Evolutionary conservation across 1,284 basidiomycete genomes (phyloP).

Genomic region (Laetiporus sulphureus): DNA sequence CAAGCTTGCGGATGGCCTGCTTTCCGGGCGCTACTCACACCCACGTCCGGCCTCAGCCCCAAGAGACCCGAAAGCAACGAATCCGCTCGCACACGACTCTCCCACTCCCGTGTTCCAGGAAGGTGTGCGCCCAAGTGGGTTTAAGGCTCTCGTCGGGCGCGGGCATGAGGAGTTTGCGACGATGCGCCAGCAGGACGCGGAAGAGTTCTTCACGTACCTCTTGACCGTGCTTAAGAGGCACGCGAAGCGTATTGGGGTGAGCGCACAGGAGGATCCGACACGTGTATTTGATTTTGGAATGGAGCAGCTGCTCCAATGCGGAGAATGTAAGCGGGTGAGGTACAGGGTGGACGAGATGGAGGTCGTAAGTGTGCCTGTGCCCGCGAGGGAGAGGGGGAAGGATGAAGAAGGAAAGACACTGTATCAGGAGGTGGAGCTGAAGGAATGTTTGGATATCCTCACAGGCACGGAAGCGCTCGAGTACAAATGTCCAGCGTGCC

Average conservation of each 20-base stretch:
- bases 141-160: slow-evolving; percentile 88
- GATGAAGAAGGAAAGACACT: slow-evolving; percentile 54
- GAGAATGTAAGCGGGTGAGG: slow-evolving; percentile 79
- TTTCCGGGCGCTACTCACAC: slow-evolving; percentile 88
- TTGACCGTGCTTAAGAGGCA: slow-evolving; percentile 66
- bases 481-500: slow-evolving; percentile 59
- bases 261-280: slow-evolving; percentile 44
- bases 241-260: slow-evolving; percentile 45
- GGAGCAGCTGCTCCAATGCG: slow-evolving; percentile 85
- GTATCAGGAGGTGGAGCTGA: slow-evolving; percentile 69
- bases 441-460: slow-evolving; percentile 62
- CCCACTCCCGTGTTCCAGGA: slow-evolving; percentile 72
- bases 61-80: slow-evolving; percentile 22
- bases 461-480: slow-evolving; percentile 69
- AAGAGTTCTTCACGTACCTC: slow-evolving; percentile 89
- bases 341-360: slow-evolving; percentile 82
- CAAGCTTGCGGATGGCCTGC: slow-evolving; percentile 89
- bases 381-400: slow-evolving; percentile 49
- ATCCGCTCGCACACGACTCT: slow-evolving; percentile 32
- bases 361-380: slow-evolving; percentile 75
- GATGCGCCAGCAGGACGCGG: slow-evolving; percentile 96
- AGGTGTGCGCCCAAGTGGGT: slow-evolving; percentile 78
- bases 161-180: slow-evolving; percentile 94
- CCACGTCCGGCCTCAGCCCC: slow-evolving; percentile 34
- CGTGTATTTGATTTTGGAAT: slow-evolving; percentile 75